These are phyloP conservation scores for Pythium aristosporum DNA, from an alignment of 352 stramenopile species.

Conservation along the genomic window DNA sequence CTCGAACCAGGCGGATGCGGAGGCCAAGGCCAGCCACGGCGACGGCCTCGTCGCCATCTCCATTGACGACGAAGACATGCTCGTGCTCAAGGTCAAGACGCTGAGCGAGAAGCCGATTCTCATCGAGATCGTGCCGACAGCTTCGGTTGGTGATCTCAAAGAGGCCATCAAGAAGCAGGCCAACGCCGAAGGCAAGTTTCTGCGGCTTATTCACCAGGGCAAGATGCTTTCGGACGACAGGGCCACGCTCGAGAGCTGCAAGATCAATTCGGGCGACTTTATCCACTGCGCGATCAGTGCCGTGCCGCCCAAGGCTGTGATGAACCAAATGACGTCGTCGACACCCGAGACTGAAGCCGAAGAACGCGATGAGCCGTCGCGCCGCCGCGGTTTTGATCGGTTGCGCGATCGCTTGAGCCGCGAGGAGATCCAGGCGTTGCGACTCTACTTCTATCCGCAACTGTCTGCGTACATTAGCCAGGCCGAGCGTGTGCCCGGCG, in stretches of 20 bases:
- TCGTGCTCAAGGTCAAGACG: constrained; percentile 84
- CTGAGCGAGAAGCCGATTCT: constrained; percentile 83
- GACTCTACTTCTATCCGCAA: constrained; percentile 86
- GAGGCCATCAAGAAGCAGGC: constrained; percentile 73
- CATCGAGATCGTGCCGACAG: constrained; percentile 65
- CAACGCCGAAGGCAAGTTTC: constrained; percentile 79
- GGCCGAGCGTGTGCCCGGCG: constrained; percentile 65
- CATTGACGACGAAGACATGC: constrained; percentile 50
- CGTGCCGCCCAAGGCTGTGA: constrained; percentile 68
- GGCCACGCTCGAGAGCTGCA: constrained; percentile 66
- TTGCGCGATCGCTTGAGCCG: constrained; percentile 80
- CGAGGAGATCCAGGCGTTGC: constrained; percentile 82
- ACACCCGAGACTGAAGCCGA: constrained; percentile 44
- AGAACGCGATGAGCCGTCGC: constrained; percentile 56
- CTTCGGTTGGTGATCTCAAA: constrained; percentile 70
- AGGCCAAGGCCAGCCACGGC: constrained; percentile 15
- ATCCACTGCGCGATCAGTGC: constrained; percentile 86
- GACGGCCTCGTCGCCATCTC: constrained; percentile 48
- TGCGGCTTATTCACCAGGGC: constrained; percentile 85
- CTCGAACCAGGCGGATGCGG: constrained; percentile 3
- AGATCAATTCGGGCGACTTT: constrained; percentile 82
- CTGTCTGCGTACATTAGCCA: constrained; percentile 84
- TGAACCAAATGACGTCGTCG: constrained; percentile 62
- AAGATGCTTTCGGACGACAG: constrained; percentile 88
- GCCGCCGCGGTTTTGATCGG: constrained; percentile 71